Base-by-base conservation (phyloP, 352 stramenopile genomes). In the Saprolegnia parasitica region DNA sequence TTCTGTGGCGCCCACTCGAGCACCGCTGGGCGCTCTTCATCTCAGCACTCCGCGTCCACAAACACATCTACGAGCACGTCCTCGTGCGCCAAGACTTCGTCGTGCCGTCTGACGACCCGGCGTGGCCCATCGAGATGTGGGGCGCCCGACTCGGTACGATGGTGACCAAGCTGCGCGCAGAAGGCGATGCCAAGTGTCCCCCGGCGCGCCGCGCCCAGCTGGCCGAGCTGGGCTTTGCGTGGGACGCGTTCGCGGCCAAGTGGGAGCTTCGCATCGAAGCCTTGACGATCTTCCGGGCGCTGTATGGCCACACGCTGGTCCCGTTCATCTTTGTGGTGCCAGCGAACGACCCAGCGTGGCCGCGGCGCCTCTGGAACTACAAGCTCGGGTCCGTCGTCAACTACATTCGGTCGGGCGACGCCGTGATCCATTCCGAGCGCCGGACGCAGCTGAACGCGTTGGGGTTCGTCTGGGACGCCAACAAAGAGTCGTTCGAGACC, bases 211-310 rank as follows among this genome's bases (percentile, higher is more conserved):
- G 10, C 52, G 60, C 79, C 20, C 68, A 81, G 55, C 71, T 92
- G 47, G 79, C 90, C 68, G 67, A 74, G 15, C 64, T 92, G 49
- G 84, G 84, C 39, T 92, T 92, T 73, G 68, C 82, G 26, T 92
- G 84, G 84, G 78, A 77, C 26, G 72, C 72, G 76, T 32, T 79
- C 77, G 54, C 72, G 72, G 40, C 65, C 54, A 26, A 42, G 23
- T 61, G 54, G 54, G 5, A n/a, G 1, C 23, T 23, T 3, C 24
- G 21, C 26, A 20, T 40, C 4, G 24, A 40, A n/a, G 54, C 21
- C 13, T 35, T 37, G 39, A 46, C 1, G 5, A 52, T 16, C 16
- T 71, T 55, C 54, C 5, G 50, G 21, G 20, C 6, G 10, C n/a
- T 57, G 16, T 29, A 65, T 52, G 52, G 39, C 37, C 18, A 71